Evolutionary conservation across 1,284 basidiomycete genomes (phyloP).

Genomic region (Sanghuangporus weigelae): DNA sequence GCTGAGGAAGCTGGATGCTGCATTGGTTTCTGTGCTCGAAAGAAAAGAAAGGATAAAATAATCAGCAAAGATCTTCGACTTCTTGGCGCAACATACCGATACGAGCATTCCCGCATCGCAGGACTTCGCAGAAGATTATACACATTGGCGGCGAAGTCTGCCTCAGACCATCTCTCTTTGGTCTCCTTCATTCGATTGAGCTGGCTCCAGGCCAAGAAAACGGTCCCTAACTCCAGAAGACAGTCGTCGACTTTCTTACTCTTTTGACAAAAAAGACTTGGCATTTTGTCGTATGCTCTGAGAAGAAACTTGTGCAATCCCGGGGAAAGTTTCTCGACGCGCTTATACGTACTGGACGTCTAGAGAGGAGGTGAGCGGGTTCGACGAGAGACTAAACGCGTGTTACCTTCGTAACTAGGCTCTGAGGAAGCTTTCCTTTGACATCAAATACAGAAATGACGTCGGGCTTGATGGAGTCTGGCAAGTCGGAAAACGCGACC

Average conservation of each 20-base stretch:
- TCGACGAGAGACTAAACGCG: neutral
- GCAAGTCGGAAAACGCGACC: conserved; percentile 28
- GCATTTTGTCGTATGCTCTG: conserved; percentile 31
- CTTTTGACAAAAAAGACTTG: conserved; percentile 37
- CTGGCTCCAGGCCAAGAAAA: conserved; percentile 41
- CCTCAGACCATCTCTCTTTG: conserved; percentile 46
- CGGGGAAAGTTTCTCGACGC: conserved; percentile 25
- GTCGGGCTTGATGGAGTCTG: conserved; percentile 21
- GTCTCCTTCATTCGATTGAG: conserved; percentile 38
- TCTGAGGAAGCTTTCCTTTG: conserved; percentile 23
- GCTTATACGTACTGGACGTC: conserved; percentile 26
- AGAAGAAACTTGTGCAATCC: conserved; percentile 37
- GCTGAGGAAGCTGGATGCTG: conserved; percentile 45
- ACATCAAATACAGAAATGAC: conserved; percentile 26
- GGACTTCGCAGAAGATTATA: conserved; percentile 44
- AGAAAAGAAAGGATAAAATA: neutral
- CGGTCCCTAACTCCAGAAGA: conserved; percentile 33
- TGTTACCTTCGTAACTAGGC: conserved; percentile 27
- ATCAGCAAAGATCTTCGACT: neutral
- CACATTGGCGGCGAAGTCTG: conserved; percentile 52
- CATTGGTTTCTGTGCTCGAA: conserved; percentile 37
- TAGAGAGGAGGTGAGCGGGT: conserved; percentile 14
- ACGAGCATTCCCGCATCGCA: conserved; percentile 34
- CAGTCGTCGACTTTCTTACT: conserved; percentile 26
- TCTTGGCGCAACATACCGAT: conserved; percentile 30